phyloP scores from a whole-genome alignment of 495 filamentous ascomycete genomes.

The Neurospora tetrasperma region DNA sequence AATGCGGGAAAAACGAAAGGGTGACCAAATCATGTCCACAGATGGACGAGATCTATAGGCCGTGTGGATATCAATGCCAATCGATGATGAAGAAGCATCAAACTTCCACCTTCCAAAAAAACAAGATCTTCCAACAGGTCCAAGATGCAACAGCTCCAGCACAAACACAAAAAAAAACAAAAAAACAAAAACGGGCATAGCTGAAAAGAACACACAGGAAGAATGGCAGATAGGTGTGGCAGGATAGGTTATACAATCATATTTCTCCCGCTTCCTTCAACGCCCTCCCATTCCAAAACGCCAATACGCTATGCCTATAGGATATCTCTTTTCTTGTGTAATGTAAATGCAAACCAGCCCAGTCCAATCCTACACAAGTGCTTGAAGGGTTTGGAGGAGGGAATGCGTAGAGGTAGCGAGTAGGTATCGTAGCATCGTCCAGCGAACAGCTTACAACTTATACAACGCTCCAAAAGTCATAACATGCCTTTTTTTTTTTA shows the following conservation, averaged over 20 bases:
- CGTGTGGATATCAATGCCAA: neutral
- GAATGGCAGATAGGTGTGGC: neutral
- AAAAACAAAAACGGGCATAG: neutral
- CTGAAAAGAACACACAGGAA: neutral
- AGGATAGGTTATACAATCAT: neutral
- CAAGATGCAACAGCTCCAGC: neutral
- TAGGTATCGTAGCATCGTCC: conserved; percentile 10
- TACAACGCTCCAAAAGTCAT: neutral
- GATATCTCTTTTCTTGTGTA: conserved; percentile 6
- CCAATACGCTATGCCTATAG: conserved; percentile 18
- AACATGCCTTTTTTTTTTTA: conserved; percentile 3
- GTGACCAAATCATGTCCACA: neutral
- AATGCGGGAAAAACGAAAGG: neutral
- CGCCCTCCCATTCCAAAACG: conserved; percentile 8
- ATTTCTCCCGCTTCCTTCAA: conserved; percentile 1
- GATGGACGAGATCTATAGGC: neutral
- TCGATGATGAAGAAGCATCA: neutral
- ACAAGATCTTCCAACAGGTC: neutral
- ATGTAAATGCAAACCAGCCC: conserved; percentile 5
- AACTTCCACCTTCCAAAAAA: neutral
- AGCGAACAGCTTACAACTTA: conserved; percentile 12
- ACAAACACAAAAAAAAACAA: too few species aligned
- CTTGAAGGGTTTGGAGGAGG: neutral
- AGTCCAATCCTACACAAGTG: neutral
- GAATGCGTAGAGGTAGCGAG: conserved; percentile 2